Percentiles rank a stretch among this genome's conserved stretches.
Conservation (phyloP, 2,329 filamentous ascomycete species). For the Colletotrichum tanaceti region DNA sequence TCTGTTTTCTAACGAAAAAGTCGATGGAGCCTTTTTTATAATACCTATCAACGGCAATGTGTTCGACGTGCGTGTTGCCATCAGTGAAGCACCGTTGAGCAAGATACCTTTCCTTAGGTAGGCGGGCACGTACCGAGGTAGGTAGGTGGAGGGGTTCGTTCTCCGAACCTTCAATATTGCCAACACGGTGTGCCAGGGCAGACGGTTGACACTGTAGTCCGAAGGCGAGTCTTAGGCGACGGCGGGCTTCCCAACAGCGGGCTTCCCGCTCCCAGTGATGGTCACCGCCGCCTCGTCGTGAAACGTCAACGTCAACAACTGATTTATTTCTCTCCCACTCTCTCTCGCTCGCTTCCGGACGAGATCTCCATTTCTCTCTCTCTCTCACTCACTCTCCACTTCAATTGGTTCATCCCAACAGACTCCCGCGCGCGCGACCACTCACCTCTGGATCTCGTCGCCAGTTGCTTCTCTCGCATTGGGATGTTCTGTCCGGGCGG, state of each 20-base stretch:
- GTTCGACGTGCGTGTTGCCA: background rate
- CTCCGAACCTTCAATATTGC: background rate
- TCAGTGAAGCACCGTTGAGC: background rate
- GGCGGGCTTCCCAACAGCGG: no score
- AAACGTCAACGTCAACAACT: slow-evolving; percentile 17
- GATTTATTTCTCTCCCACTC: background rate
- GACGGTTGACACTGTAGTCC: background rate
- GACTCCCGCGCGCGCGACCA: background rate
- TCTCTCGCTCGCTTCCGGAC: no score
- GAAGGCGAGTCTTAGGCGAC: no score
- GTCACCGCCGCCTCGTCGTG: slow-evolving; percentile 10
- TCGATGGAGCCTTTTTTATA: slow-evolving; percentile 29
- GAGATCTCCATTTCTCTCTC: no score
- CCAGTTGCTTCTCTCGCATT: background rate
- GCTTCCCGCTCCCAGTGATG: slow-evolving; percentile 3
- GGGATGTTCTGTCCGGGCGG: background rate
- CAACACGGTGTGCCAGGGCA: background rate
- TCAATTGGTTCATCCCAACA: background rate
- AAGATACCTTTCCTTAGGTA: no score
- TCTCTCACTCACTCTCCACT: slow-evolving; percentile 2
- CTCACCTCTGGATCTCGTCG: background rate
- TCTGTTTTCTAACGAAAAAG: slow-evolving; percentile 39
- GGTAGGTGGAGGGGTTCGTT: no score
- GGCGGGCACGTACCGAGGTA: no score
- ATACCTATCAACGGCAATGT: background rate